Evolutionary conservation across 2,329 filamentous ascomycete species (phyloP), one percentile per base, ranked within the genome.

Genomic region (Colletotrichum truncatum): DNA sequence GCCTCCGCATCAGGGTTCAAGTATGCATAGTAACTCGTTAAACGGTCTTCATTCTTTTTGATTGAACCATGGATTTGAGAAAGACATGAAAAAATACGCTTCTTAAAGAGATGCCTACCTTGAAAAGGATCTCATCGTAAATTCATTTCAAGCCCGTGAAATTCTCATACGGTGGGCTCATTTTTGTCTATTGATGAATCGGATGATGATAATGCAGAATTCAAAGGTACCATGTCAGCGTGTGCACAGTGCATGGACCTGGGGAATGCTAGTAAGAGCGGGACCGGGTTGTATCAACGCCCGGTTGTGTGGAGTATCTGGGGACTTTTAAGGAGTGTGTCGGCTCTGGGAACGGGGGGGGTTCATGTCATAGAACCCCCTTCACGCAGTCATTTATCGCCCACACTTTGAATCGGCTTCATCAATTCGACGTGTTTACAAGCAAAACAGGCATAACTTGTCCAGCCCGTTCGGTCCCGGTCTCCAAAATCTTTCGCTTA

Each of bases 291-390:
- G 59, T 32, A 25, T 51, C 14, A 28, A 26, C 26, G 28, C 26
- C 54, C 41, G 11, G 14, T 4, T 38, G 51, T 18, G 56, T 53
- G 48, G 48, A 14, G 39, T 30, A 32, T 43, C 53, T 36, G 28
- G 49, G 32, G 12, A 25, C 59, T 43, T 57, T 63, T 26, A 63
- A 43, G 32, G 43, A 43, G 25, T 43, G 14, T 10, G 11, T 62
- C 39, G 18, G 23, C 16, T 36, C 43, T 52, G 21, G 32, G 41
- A 16, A 23, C 21, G 28, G 23, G 26, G 43, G 21, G 25, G 16
- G 26, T 21, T 49, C 23, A 38, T 11, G 38, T 10, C 18, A 25
- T 36, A 11, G 41, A 46, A n/a, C n/a, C 6, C 36, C 16, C 25
- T 23, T 55, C 16, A 16, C 16, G 2, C 25, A 43, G 36, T 49